Evolutionary conservation across 2,329 filamentous ascomycete genomes (phyloP).

Genomic region (Akanthomyces dipterigenus): DNA sequence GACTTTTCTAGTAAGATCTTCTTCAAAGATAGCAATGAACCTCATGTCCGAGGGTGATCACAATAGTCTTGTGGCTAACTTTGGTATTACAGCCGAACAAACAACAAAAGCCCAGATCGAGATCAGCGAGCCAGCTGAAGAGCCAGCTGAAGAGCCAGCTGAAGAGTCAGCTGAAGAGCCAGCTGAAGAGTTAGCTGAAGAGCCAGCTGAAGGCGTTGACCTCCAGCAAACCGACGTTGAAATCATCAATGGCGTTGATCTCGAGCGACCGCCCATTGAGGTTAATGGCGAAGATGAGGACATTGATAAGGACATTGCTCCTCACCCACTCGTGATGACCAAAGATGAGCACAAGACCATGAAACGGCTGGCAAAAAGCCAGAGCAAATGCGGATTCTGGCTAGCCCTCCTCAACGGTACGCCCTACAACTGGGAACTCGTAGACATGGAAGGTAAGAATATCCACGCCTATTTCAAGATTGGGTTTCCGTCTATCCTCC

Average conservation of each 20-base stretch:
- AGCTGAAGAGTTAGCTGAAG: too few relatives aligned
- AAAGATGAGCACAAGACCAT: neutral
- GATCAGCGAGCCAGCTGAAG: neutral
- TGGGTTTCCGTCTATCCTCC: conserved; percentile 20
- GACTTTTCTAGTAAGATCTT: too few relatives aligned
- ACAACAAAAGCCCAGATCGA: neutral
- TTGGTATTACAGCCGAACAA: neutral
- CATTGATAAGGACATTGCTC: neutral
- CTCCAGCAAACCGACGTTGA: neutral
- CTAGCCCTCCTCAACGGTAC: conserved; percentile 27
- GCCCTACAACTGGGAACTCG: conserved; percentile 24
- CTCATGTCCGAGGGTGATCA: too few relatives aligned
- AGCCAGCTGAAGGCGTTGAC: neutral
- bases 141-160: neutral
- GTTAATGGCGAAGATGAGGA: neutral
- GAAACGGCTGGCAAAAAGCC: neutral
- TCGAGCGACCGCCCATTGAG: neutral
- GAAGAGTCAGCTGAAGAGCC: neutral
- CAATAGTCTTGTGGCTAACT: neutral
- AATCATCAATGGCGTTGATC: neutral
- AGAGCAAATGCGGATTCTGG: conserved; percentile 7
- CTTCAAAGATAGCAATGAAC: too few relatives aligned
- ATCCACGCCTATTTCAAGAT: neutral
- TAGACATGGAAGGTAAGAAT: conserved; percentile 18
- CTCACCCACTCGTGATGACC: neutral